phyloP scores from a whole-genome alignment of 2,329 filamentous ascomycete genomes.

The Neoscytalidium dimidiatum region DNA sequence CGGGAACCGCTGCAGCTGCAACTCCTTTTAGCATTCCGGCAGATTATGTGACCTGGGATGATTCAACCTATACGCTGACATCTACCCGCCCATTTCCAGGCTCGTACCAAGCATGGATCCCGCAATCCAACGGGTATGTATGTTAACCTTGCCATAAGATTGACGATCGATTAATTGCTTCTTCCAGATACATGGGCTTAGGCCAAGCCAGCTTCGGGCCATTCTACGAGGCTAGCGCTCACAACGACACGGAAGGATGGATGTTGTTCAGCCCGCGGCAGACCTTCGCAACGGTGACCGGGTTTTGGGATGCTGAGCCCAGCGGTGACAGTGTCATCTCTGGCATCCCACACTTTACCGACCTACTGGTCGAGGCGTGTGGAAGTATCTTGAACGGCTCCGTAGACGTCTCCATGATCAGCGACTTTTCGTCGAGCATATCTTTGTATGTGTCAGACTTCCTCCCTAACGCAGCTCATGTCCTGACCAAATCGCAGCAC shows the following conservation, averaged over 20 bases:
- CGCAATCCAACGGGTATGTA: conserved; percentile 43
- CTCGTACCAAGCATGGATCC: conserved; percentile 25
- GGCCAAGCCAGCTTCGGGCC: conserved; percentile 64
- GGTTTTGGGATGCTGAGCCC: conserved; percentile 65
- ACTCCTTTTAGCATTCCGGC: neutral
- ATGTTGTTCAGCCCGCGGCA: conserved; percentile 65
- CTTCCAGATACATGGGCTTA: conserved; percentile 66
- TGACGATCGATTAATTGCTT: neutral
- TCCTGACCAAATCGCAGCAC: conserved; percentile 52
- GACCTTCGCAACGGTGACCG: conserved; percentile 67
- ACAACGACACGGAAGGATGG: conserved; percentile 63
- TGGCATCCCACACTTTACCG: conserved; percentile 65
- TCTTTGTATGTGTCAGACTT: neutral
- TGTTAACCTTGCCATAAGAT: too few relatives aligned
- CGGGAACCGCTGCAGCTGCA: neutral
- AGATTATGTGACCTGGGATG: neutral
- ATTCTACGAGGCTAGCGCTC: conserved; percentile 57
- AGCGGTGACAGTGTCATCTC: conserved; percentile 71
- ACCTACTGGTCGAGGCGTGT: conserved; percentile 59
- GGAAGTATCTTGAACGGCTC: conserved; percentile 61
- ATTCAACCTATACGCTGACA: neutral
- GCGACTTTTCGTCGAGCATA: conserved; percentile 61
- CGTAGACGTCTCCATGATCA: conserved; percentile 60
- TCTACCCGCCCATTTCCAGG: neutral
- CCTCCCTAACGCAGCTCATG: neutral